phyloP scores from a whole-genome alignment of 192 early-diverging fungal species.

The Coemansia sp. region DNA sequence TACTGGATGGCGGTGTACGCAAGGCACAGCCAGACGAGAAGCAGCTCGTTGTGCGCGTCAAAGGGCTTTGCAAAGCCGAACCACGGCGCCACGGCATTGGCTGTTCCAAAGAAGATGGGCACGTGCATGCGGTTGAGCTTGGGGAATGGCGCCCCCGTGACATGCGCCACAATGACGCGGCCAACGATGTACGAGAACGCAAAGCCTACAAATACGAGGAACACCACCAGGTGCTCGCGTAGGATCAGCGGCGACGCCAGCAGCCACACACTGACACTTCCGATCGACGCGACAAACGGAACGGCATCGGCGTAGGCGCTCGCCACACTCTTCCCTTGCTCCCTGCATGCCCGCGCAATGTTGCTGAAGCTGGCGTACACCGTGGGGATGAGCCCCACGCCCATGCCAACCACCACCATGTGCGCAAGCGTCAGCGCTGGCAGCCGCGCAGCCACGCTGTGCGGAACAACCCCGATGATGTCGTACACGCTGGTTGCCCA shows the following conservation, averaged over 20 bases:
- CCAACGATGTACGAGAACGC: constrained; percentile 83
- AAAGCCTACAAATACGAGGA: constrained; percentile 69
- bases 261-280: constrained; percentile 63
- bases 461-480: constrained; percentile 15
- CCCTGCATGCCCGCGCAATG: constrained; percentile 60
- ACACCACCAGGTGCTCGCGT: constrained; percentile 67
- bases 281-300: constrained; percentile 67
- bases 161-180: constrained; percentile 84
- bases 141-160: constrained; percentile 82
- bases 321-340: constrained; percentile 58
- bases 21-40: constrained; percentile 61
- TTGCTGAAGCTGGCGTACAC: constrained; percentile 61
- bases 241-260: constrained; percentile 68
- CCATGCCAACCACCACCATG: constrained; percentile 37
- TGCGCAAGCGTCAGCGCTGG: constrained; percentile 49
- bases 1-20: constrained; percentile 64
- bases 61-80: constrained; percentile 58
- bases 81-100: constrained; percentile 60
- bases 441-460: constrained; percentile 20
- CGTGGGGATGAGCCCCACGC: constrained; percentile 40
- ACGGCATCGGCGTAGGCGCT: constrained; percentile 64
- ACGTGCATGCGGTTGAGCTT: constrained; percentile 66
- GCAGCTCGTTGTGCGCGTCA: constrained; percentile 57
- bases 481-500: constrained; percentile 38
- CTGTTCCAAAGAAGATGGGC: constrained; percentile 64